Base-by-base conservation (phyloP, 2,329 filamentous ascomycete genomes). In the Monilinia vaccinii-corymbosi region DNA sequence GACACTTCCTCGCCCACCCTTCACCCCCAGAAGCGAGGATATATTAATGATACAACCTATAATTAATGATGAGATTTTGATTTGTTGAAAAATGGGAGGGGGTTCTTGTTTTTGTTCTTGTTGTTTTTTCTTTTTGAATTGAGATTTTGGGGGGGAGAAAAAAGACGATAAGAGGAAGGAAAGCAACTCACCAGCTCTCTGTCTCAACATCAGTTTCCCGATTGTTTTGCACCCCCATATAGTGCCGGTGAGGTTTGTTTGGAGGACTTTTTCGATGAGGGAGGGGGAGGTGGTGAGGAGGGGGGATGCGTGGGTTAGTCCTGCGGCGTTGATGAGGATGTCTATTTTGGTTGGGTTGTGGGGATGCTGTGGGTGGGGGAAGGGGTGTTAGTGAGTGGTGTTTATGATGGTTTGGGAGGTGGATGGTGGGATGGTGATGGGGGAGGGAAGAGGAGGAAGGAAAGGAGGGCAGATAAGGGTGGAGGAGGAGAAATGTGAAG, bases 251-350 rank as follows among this genome's bases (percentile, higher is more conserved):
- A 96, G 79, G 71, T 96, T 96, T 44, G 83, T 88, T 55, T 81
- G 75, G 6, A 96, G 68, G 8, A 91, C 77, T 1, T 76, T 66
- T 1, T 82, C 75, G 25, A 91, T 76, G 3, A 79, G 75, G 0
- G 74, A 71, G 0, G 79, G 70, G 0, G 73, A 68, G 1, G 81
- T 83, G 11, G 78, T 76, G 48, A 82, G 75, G n/a, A 94, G 78
- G 1, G 90, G 76, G 0, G 79, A 81, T 14, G 79, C 79, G 65
- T 91, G 84, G 0, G 86, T 79, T 25, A 91, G 77, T 11, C 91
- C 91, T 0, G 91, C 91, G 31, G 88, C 88, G 70, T 96, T 95
- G 64, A 96, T 80, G 1, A 96, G 80, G 34, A 93, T 76, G 67
- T 81, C 76, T 16, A 80, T 72, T n/a, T n/a, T n/a, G n/a, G n/a